Evolutionary conservation across 768 basidiomycete genomes (phyloP).

Genomic region (Leccinum arenicola): DNA sequence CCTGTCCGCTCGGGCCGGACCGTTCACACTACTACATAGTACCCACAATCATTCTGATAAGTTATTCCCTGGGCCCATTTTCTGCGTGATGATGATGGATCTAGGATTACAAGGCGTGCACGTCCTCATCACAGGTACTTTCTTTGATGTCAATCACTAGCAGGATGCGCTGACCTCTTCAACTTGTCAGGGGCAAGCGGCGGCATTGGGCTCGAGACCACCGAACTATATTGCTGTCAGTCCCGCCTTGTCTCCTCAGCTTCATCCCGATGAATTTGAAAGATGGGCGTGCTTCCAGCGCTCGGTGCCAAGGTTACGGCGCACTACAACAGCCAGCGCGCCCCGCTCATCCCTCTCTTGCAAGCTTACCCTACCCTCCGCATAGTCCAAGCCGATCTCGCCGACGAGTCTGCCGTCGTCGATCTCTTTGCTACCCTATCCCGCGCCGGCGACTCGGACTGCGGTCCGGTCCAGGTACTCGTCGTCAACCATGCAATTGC

Average conservation of each 20-base stretch:
- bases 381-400: conserved; percentile 52
- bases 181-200: conserved; percentile 56
- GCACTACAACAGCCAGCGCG: conserved; percentile 56
- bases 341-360: conserved; percentile 40
- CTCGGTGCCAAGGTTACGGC: conserved; percentile 68
- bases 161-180: background rate
- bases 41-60: background rate
- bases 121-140: conserved; percentile 60
- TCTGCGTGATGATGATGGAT: conserved; percentile 42
- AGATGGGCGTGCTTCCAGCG: conserved; percentile 29
- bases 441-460: conserved; percentile 9
- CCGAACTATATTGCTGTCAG: conserved; percentile 51
- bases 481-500: conserved; percentile 62
- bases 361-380: conserved; percentile 33
- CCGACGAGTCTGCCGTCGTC: conserved; percentile 48
- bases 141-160: background rate
- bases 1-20: background rate
- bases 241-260: background rate
- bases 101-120: conserved; percentile 58
- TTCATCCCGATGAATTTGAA: background rate
- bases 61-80: background rate
- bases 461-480: conserved; percentile 52
- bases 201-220: conserved; percentile 65
- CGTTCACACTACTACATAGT: background rate
- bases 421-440: conserved; percentile 43